phyloP scores from a whole-genome alignment of 306 rosid genomes.

The Begonia loranthoides region DNA sequence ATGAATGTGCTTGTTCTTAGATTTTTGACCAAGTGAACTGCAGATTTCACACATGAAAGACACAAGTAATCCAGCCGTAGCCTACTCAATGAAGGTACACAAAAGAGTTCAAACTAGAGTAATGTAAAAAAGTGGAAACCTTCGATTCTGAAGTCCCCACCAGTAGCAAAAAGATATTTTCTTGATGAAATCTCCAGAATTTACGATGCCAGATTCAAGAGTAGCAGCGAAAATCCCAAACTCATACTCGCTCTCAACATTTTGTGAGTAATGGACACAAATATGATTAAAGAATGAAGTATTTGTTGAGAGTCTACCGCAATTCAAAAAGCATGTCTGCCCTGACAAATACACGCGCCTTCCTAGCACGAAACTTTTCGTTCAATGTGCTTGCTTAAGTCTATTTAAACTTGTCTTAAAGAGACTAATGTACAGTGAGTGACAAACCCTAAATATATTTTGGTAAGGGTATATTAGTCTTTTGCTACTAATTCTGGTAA shows the following conservation, averaged over 20 bases:
- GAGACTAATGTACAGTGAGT: too few relatives aligned
- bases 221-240: constrained; percentile 4
- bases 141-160: constrained; percentile 3
- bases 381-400: too few relatives aligned
- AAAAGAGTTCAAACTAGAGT: too few relatives aligned
- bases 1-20: too few relatives aligned
- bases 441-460: too few relatives aligned
- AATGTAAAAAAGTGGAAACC: background rate
- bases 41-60: too few relatives aligned
- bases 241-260: background rate
- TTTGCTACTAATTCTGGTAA: too few relatives aligned
- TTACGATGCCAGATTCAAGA: background rate
- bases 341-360: background rate
- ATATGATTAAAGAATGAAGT: background rate
- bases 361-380: background rate
- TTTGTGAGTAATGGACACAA: background rate
- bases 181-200: background rate
- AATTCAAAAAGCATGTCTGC: background rate
- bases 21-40: too few relatives aligned
- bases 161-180: background rate
- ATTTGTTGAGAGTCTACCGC: background rate
- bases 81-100: too few relatives aligned
- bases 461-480: too few relatives aligned
- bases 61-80: too few relatives aligned
- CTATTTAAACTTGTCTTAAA: too few relatives aligned